Conservation (phyloP, 116 monocot species). For the Cymodocea nodosa region DNA sequence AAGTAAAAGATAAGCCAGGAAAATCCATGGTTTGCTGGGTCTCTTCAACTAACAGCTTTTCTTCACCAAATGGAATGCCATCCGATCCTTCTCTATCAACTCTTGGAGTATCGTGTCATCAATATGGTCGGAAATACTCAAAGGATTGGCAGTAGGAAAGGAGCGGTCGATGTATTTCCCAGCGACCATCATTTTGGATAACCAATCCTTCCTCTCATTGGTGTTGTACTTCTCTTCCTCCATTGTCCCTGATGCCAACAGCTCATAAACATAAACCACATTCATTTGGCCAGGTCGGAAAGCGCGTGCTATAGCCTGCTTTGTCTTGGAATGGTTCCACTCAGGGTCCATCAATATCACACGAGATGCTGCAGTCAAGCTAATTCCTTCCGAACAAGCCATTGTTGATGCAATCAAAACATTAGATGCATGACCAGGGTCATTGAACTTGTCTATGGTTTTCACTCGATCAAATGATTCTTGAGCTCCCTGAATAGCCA, state of each 20-base stretch:
- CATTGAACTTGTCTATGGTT: conserved; percentile 59
- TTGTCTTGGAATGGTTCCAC: conserved; percentile 73
- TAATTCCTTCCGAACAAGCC: conserved; percentile 75
- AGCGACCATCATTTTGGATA: conserved; percentile 49
- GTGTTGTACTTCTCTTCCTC: conserved; percentile 56
- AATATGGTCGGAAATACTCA: conserved; percentile 13
- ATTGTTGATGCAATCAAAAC: conserved; percentile 63
- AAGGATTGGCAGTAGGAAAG: neutral
- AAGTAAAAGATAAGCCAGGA: neutral
- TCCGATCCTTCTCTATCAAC: conserved; percentile 35
- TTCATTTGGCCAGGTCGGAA: conserved; percentile 61
- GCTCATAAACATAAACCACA: conserved; percentile 53
- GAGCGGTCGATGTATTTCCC: conserved; percentile 35
- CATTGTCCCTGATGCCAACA: conserved; percentile 56
- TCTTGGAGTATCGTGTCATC: conserved; percentile 56
- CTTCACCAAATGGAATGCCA: conserved; percentile 34
- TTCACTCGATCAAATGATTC: conserved; percentile 29
- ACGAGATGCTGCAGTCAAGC: conserved; percentile 62
- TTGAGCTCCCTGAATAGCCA: conserved; percentile 62
- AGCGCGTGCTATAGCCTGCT: conserved; percentile 66
- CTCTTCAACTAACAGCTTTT: conserved; percentile 10
- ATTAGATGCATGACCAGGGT: conserved; percentile 23
- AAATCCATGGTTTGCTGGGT: neutral
- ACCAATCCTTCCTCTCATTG: conserved; percentile 60
- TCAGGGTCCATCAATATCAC: conserved; percentile 69